Evolutionary conservation across 306 rosid genomes (phyloP), one percentile per base, ranked within the genome.

Genomic region (Gastrolobium bilobum): DNA sequence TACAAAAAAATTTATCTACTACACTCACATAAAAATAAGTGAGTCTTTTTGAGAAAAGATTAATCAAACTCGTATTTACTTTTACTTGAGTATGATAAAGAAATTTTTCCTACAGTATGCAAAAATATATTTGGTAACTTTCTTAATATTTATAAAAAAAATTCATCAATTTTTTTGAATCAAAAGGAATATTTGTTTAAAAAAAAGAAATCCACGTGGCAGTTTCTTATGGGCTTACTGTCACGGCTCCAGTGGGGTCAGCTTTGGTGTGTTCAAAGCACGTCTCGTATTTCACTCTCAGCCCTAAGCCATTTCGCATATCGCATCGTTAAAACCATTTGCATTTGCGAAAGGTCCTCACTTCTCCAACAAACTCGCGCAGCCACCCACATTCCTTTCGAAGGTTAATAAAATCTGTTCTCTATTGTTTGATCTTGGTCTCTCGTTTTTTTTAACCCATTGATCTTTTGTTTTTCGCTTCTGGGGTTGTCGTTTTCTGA

Each of bases 291-390:
- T 61, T 47, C 20, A 47, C 40, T 76, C 31, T 67, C 70, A 44
- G 9, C 51, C 7, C 59, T 3, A 4, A 4, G 13, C 65, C 34
- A 10, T 11, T 39, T 11, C 4, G 9, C 42, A 71, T 59, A 15
- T 68, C 71, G 68, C 73, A 30, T 6, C 11, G 20, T 66, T 26
- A 33, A 13, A 47, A 47, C 26, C 43, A 44, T 29, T 47, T 15
- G 26, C 44, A 52, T 50, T 7, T 29, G 77, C 29, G 20, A 54
- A 48, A 14, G 26, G 37, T 26, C 39, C 33, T 10, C 68, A 20
- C 26, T 33, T 80, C 71, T 81, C 81, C 82, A 39, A 31, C 13
- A 74, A 69, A 4, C 35, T 77, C 76, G 80, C 76, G 26, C 75
- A 78, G 63, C 86, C 82, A 62, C 77, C 77, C 38, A 50, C 8